Evolutionary conservation across 2,329 filamentous ascomycete species (phyloP), one percentile per base, ranked within the genome.

Genomic region (Polychaeton citri): DNA sequence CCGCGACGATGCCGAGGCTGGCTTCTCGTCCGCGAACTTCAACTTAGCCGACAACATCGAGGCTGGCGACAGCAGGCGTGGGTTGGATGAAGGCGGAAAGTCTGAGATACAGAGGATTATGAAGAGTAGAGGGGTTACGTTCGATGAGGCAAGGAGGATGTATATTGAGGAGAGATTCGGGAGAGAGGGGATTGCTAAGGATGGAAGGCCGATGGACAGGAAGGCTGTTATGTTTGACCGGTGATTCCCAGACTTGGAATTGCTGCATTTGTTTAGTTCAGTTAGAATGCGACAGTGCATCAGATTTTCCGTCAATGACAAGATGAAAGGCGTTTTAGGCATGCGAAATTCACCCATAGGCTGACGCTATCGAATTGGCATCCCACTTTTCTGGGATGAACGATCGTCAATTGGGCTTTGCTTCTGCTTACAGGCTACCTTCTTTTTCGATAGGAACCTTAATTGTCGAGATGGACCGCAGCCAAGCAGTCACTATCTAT

Each of bases 221-320:
- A 95, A 95, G 66, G 93, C 94, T 55, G 86, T 96, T 40, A 92
- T 83, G 55, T 96, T 96, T 61, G 83, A 79, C 40, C 81, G 54
- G 70, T 26, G 21, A 13, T 13, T 26, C 8, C 8, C 8, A 26
- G 21, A 8, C 8, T 26, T 8, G 13, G 21, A 26, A 26, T n/a
- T n/a, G n/a, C n/a, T n/a, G n/a, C n/a, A n/a, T n/a, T n/a, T n/a
- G n/a, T n/a, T n/a, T n/a, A n/a, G n/a, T n/a, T n/a, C n/a, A n/a
- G n/a, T n/a, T n/a, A n/a, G n/a, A n/a, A n/a, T n/a, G n/a, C n/a
- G n/a, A n/a, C n/a, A n/a, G n/a, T n/a, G n/a, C n/a, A n/a, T n/a
- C n/a, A n/a, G n/a, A n/a, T n/a, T n/a, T n/a, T n/a, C n/a, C n/a
- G n/a, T n/a, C n/a, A n/a, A n/a, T n/a, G n/a, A n/a, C n/a, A n/a